phyloP scores from a whole-genome alignment of 2,329 filamentous ascomycete species.

The Diaporthe aspalathi region DNA sequence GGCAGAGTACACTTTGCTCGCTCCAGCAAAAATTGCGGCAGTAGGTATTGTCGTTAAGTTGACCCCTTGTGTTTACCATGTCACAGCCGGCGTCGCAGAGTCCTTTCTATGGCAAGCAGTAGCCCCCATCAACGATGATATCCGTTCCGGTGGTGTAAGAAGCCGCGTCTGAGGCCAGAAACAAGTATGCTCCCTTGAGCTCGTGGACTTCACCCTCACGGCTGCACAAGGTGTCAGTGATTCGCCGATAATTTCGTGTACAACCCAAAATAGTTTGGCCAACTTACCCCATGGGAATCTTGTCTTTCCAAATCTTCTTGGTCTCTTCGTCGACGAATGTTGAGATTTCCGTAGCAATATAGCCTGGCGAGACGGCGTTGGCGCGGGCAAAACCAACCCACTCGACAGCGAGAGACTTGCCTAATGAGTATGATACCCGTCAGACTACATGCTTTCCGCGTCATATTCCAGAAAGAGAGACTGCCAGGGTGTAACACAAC shows the following conservation, averaged over 20 bases:
- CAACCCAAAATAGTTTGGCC: slow-evolving; percentile 41
- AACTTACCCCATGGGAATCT: slow-evolving; percentile 78
- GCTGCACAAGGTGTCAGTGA: background rate
- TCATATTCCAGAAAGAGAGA: too few species aligned
- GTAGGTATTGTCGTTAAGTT: background rate
- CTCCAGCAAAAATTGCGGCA: background rate
- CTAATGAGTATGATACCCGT: background rate
- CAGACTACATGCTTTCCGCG: background rate
- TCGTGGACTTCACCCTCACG: slow-evolving; percentile 79
- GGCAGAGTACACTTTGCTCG: background rate
- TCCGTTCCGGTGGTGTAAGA: slow-evolving; percentile 83
- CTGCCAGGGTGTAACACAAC: background rate
- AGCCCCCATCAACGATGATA: slow-evolving; percentile 81
- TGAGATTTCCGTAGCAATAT: slow-evolving; percentile 80
- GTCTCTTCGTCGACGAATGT: slow-evolving; percentile 73
- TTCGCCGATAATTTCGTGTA: slow-evolving; percentile 47
- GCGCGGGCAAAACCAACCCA: slow-evolving; percentile 80
- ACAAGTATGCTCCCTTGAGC: slow-evolving; percentile 85
- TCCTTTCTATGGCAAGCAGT: slow-evolving; percentile 61
- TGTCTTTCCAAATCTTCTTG: slow-evolving; percentile 79
- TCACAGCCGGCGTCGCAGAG: too few species aligned
- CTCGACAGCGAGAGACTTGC: slow-evolving; percentile 78
- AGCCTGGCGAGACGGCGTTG: slow-evolving; percentile 80
- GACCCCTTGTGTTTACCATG: background rate
- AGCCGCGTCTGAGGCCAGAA: slow-evolving; percentile 84